Percentiles rank a stretch among this genome's conserved stretches.
Conservation (phyloP, 2,329 filamentous ascomycete species). For the Coleophoma crateriformis region DNA sequence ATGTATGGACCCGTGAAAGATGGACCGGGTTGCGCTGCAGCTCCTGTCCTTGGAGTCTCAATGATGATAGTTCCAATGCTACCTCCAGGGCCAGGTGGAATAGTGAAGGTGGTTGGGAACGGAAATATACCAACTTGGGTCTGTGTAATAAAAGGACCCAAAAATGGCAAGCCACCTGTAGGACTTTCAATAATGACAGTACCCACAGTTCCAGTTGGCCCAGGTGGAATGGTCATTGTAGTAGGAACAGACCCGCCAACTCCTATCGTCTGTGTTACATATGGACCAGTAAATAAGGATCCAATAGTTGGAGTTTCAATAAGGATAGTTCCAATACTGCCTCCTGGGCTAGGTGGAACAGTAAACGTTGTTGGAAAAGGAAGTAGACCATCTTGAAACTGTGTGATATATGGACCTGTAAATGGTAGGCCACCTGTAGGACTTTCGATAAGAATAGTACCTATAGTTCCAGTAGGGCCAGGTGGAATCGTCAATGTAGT, state of each 20-base stretch:
- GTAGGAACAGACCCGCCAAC: too few relatives aligned
- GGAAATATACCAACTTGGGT: neutral
- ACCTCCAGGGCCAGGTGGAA: neutral
- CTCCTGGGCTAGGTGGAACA: neutral
- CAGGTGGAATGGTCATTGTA: too few relatives aligned
- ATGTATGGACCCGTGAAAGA: neutral
- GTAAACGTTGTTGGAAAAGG: neutral
- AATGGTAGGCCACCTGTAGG: neutral
- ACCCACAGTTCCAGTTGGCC: too few relatives aligned
- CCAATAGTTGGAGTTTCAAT: too few relatives aligned
- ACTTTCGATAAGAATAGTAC: too few relatives aligned
- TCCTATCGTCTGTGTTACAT: neutral
- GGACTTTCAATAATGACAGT: neutral
- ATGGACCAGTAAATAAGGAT: neutral
- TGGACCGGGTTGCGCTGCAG: too few relatives aligned
- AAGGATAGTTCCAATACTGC: neutral
- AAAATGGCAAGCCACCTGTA: neutral
- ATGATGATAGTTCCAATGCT: neutral
- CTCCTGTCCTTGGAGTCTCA: neutral
- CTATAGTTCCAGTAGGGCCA: too few relatives aligned
- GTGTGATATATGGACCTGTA: neutral
- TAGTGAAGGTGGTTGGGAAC: neutral
- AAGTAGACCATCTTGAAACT: neutral
- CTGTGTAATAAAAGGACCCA: neutral
- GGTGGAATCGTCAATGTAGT: neutral